phyloP scores from a whole-genome alignment of 2,329 filamentous ascomycete genomes.

The Ophiostoma piceae region DNA sequence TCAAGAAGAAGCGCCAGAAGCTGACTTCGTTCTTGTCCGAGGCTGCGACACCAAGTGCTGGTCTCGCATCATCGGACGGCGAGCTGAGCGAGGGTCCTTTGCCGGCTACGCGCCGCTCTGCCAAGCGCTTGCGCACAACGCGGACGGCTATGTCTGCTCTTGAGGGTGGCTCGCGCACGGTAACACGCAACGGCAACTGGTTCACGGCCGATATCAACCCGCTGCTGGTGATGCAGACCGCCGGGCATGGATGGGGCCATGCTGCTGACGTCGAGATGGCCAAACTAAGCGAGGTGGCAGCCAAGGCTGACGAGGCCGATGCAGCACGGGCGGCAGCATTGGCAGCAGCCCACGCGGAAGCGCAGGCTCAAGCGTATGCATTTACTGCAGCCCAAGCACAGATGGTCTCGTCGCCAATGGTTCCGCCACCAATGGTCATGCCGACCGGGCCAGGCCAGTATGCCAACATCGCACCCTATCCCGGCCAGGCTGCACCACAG shows the following conservation, averaged over 20 bases:
- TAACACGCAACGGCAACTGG: constrained; percentile 62
- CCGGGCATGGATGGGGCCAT: constrained; percentile 33
- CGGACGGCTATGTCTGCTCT: constrained; percentile 63
- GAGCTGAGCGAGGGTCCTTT: not conserved
- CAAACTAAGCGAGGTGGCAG: constrained; percentile 15
- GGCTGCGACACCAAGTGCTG: constrained; percentile 17
- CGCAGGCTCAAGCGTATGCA: not conserved
- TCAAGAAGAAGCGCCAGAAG: constrained; percentile 61
- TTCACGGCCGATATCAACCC: constrained; percentile 56
- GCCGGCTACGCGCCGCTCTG: constrained; percentile 8
- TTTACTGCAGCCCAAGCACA: not conserved
- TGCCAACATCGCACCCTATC: not conserved
- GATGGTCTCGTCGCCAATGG: not conserved
- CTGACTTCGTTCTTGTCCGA: constrained; percentile 52
- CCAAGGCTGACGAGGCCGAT: constrained; percentile 2
- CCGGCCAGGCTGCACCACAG: not conserved
- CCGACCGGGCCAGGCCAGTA: not conserved
- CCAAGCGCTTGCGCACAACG: constrained; percentile 59
- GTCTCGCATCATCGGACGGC: constrained; percentile 30
- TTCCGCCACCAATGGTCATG: not conserved
- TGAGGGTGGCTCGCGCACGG: constrained; percentile 59
- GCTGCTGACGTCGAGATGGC: constrained; percentile 15
- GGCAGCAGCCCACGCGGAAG: constrained; percentile 1
- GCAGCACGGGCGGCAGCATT: not conserved
- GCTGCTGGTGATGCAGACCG: constrained; percentile 53